These are phyloP conservation scores for Tylopilus felleus DNA, from an alignment of 768 basidiomycete species.

Conservation along the genomic window DNA sequence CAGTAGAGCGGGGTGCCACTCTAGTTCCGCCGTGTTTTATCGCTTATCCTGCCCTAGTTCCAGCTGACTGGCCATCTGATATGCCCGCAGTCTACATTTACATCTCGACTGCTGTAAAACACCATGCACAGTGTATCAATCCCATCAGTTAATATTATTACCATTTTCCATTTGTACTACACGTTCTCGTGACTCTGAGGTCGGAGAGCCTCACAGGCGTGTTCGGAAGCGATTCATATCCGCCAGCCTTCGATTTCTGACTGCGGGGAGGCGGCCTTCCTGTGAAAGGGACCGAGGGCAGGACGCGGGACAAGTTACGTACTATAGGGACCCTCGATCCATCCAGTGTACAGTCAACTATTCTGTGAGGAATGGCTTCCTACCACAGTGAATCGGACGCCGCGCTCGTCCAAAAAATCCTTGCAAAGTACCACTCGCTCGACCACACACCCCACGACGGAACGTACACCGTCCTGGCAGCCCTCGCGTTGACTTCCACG, in stretches of 20 bases:
- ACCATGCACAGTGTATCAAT: constrained; percentile 20
- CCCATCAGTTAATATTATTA: constrained; percentile 22
- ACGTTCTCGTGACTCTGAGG: neutral
- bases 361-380: constrained; percentile 1
- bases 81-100: constrained; percentile 4
- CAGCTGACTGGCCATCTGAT: constrained; percentile 10
- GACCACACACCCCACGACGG: constrained; percentile 48
- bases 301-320: constrained; percentile 13
- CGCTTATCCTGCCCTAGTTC: constrained; percentile 9
- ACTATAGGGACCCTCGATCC: constrained; percentile 11
- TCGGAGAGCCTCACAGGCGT: neutral
- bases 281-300: constrained; percentile 19
- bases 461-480: constrained; percentile 64
- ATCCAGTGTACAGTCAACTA: no score
- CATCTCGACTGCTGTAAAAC: constrained; percentile 19
- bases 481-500: constrained; percentile 45
- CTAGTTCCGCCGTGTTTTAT: constrained; percentile 4
- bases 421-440: constrained; percentile 43
- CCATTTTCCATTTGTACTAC: neutral
- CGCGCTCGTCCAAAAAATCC: constrained; percentile 37
- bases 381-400: constrained; percentile 13
- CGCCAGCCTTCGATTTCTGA: constrained; percentile 1
- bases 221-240: constrained; percentile 8
- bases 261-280: constrained; percentile 30
- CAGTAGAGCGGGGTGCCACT: constrained; percentile 13